A percentile compares a stretch with the other conserved stretches of the same genome.
Conservation (phyloP, 495 filamentous ascomycete species). For the Annulohypoxylon stygium region DNA sequence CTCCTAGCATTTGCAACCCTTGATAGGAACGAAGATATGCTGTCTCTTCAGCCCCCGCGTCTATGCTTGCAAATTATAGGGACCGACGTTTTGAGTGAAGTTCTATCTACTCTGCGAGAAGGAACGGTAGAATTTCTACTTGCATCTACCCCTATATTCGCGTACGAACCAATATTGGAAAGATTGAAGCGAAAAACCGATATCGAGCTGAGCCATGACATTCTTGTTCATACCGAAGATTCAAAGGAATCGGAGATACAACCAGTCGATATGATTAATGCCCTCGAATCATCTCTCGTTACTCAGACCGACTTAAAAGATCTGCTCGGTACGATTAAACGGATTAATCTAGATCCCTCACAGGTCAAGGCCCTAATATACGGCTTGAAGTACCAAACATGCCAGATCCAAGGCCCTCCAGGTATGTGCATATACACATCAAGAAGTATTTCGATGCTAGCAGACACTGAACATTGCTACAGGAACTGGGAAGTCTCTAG, state of each 20-base stretch:
- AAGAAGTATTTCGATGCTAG: not conserved
- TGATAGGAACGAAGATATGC: constrained; percentile 67
- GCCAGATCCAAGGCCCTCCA: constrained; percentile 81
- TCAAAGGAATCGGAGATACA: constrained; percentile 31
- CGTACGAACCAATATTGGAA: constrained; percentile 77
- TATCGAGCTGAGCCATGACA: constrained; percentile 46
- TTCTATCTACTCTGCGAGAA: constrained; percentile 54
- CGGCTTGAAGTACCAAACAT: constrained; percentile 67
- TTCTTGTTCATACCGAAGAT: constrained; percentile 36
- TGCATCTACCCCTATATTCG: constrained; percentile 77
- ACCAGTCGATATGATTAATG: constrained; percentile 15
- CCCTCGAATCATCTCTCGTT: constrained; percentile 13
- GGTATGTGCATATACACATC: constrained; percentile 58
- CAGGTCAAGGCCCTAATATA: constrained; percentile 70
- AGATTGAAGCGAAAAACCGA: constrained; percentile 69
- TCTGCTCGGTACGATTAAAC: constrained; percentile 27
- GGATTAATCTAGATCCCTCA: constrained; percentile 66
- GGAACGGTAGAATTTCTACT: constrained; percentile 63
- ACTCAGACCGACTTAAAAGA: constrained; percentile 22
- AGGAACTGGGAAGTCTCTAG: constrained; percentile 87
- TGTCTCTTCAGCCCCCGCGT: constrained; percentile 61
- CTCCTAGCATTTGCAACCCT: constrained; percentile 74
- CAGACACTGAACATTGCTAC: constrained; percentile 24
- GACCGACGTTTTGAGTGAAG: constrained; percentile 47
- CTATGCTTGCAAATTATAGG: constrained; percentile 68